Evolutionary conservation across 129 eudicot species (phyloP).

Genomic region (Artemisia annua): DNA sequence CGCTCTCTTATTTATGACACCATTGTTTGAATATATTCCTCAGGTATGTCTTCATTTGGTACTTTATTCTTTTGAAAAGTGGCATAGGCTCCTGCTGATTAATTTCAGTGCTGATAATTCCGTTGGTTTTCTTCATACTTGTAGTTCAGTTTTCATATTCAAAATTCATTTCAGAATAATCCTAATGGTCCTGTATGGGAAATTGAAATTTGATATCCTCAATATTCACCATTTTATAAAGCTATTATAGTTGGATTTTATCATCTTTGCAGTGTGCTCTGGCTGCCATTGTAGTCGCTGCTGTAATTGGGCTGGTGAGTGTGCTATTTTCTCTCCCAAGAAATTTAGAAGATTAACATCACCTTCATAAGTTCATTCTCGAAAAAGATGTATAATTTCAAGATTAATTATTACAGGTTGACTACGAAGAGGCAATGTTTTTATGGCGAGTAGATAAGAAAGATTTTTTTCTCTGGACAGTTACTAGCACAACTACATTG

Average conservation of each 20-base stretch:
- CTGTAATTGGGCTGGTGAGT: constrained; percentile 98
- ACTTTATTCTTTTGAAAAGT: constrained; percentile 4
- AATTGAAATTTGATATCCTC: background rate
- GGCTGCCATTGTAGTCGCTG: constrained; percentile 97
- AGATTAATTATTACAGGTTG: constrained; percentile 62
- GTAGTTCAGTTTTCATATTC: background rate
- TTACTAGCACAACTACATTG: constrained; percentile 72
- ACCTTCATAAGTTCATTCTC: constrained; percentile 5
- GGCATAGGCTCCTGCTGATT: background rate
- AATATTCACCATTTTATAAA: background rate
- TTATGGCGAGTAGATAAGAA: constrained; percentile 93
- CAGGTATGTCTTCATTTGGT: constrained; percentile 51
- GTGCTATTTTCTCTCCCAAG: constrained; percentile 11
- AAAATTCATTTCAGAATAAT: background rate
- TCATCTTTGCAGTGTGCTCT: constrained; percentile 78
- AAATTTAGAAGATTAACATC: constrained; percentile 15
- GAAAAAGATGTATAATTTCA: background rate
- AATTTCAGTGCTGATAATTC: background rate
- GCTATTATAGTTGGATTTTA: background rate
- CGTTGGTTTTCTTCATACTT: background rate
- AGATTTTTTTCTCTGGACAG: constrained; percentile 88
- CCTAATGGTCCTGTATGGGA: constrained; percentile 10
- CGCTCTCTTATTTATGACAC: constrained; percentile 81
- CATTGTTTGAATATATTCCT: constrained; percentile 85
- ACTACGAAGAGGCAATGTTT: constrained; percentile 89